Evolutionary conservation across 2,329 filamentous ascomycete species (phyloP).

Genomic region (Aschersonia sp.): DNA sequence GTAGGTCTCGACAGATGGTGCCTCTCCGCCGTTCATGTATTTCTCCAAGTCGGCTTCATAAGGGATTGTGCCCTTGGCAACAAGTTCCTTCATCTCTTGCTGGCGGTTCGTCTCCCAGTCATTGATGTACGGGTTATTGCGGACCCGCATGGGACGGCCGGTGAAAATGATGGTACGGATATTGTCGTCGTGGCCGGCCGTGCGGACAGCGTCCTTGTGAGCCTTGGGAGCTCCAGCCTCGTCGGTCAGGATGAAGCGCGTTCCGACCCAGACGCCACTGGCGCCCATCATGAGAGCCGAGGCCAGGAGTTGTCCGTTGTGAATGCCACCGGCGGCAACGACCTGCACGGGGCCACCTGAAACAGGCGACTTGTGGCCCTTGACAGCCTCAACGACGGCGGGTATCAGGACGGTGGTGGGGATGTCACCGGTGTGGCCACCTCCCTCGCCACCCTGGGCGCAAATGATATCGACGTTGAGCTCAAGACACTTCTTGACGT

Average conservation of each 20-base stretch:
- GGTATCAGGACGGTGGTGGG: slow-evolving; percentile 89
- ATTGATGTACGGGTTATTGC: slow-evolving; percentile 83
- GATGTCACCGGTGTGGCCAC: slow-evolving; percentile 90
- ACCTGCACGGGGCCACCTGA: slow-evolving; percentile 83
- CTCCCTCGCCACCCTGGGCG: slow-evolving; percentile 94
- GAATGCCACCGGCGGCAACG: slow-evolving; percentile 85
- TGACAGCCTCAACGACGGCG: slow-evolving; percentile 68
- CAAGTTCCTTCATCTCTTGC: slow-evolving; percentile 84
- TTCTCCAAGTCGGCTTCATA: slow-evolving; percentile 91
- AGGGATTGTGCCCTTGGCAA: slow-evolving; percentile 76
- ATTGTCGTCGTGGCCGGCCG: slow-evolving; percentile 88
- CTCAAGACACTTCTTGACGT: slow-evolving; percentile 90
- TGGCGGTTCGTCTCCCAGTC: slow-evolving; percentile 93
- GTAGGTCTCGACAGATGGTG: slow-evolving; percentile 41
- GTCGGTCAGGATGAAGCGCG: slow-evolving; percentile 83
- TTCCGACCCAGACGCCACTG: slow-evolving; percentile 89
- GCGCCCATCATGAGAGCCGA: slow-evolving; percentile 89
- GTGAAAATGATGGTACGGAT: slow-evolving; percentile 98
- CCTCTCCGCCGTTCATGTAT: slow-evolving; percentile 48
- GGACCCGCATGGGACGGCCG: slow-evolving; percentile 82
- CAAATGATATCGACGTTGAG: slow-evolving; percentile 93
- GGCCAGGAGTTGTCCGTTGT: slow-evolving; percentile 81
- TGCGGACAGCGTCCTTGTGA: slow-evolving; percentile 91
- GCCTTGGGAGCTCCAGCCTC: slow-evolving; percentile 88
- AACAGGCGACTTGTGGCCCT: slow-evolving; percentile 71